Conservation (phyloP, 73 alveolate genomes). For the Tetrahymena elliotti region DNA sequence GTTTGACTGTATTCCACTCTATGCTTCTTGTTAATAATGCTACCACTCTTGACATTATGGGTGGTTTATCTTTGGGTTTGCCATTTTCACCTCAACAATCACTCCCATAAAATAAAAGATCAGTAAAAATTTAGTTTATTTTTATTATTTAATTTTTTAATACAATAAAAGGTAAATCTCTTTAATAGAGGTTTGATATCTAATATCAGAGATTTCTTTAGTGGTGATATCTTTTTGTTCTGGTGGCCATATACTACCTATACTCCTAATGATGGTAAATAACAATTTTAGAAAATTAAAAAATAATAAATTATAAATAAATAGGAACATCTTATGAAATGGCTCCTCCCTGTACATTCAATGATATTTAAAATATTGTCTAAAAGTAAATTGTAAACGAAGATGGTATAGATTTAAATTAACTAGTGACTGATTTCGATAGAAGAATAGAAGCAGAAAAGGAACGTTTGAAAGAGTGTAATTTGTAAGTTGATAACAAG, state of each 20-base stretch:
- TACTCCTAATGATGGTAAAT: conserved; percentile 24
- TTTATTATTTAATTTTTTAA: neutral
- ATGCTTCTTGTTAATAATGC: conserved; percentile 4
- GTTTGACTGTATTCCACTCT: conserved; percentile 13
- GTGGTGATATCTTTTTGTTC: conserved; percentile 15
- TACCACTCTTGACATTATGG: conserved; percentile 34
- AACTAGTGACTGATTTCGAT: neutral
- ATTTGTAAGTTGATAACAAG: neutral
- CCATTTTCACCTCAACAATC: neutral
- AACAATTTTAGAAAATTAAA: neutral
- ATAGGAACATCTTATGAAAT: conserved; percentile 25
- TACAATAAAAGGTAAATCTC: conserved; percentile 1
- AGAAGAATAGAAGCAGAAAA: neutral
- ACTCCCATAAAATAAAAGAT: neutral
- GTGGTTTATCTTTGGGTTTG: neutral
- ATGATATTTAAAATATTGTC: conserved; percentile 1
- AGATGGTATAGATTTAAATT: neutral
- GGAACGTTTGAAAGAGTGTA: neutral
- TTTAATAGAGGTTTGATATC: conserved; percentile 38
- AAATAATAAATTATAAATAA: neutral
- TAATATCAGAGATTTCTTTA: conserved; percentile 28
- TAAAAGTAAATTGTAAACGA: neutral
- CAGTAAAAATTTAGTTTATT: neutral
- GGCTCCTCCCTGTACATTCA: conserved; percentile 28
- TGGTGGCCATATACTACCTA: conserved; percentile 16